Conservation (phyloP, 257 asterid genomes). For the Solanum corneliomulleri region DNA sequence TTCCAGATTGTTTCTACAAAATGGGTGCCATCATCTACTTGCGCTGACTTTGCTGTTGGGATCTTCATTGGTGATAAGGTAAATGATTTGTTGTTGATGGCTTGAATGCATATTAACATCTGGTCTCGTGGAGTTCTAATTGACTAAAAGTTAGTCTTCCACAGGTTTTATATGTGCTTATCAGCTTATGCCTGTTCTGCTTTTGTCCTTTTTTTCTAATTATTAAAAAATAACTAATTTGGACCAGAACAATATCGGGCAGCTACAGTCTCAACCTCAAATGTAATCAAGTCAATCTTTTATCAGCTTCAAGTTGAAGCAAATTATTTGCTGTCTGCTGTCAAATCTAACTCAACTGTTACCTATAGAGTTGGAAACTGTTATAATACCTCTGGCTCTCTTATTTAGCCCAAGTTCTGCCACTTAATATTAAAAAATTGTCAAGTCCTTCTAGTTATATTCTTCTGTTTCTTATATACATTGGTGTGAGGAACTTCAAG, state of each 20-base stretch:
- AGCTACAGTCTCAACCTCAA: neutral
- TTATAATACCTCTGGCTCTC: neutral
- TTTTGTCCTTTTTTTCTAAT: neutral
- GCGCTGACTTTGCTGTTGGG: slow-evolving; percentile 47
- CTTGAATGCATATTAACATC: neutral
- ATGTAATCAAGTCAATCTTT: neutral
- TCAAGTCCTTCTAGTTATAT: neutral
- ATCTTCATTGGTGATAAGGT: slow-evolving; percentile 67
- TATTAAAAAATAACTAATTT: neutral
- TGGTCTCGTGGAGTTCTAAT: neutral
- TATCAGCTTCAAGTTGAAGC: neutral
- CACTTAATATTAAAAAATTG: neutral
- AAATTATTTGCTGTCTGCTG: neutral
- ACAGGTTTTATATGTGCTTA: neutral
- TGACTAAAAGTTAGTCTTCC: neutral
- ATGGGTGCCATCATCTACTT: slow-evolving; percentile 44
- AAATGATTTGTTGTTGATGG: neutral
- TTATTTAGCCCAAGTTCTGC: neutral
- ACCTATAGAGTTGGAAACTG: neutral
- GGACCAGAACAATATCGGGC: neutral
- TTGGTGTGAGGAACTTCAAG: neutral
- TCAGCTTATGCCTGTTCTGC: neutral
- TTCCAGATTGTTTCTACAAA: slow-evolving; percentile 45
- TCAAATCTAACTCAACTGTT: neutral
- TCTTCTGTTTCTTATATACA: neutral